phyloP scores from a whole-genome alignment of 2,329 filamentous ascomycete genomes.

The Trichoderma citrinoviride region DNA sequence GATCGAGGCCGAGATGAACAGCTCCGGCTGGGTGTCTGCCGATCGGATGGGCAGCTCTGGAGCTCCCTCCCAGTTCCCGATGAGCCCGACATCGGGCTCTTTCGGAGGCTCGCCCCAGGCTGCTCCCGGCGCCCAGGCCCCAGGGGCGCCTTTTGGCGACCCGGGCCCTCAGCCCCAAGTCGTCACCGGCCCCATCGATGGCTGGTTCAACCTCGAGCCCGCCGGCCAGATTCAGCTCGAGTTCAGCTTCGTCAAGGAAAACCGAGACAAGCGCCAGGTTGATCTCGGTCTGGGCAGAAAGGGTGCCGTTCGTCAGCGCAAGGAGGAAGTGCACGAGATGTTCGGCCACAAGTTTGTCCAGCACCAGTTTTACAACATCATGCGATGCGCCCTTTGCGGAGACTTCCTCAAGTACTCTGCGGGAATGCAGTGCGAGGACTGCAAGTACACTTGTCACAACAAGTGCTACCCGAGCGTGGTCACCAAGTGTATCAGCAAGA shows the following conservation, averaged over 20 bases:
- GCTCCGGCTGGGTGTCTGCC: conserved; percentile 93
- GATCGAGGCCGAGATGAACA: conserved; percentile 93
- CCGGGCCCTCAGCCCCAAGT: conserved; percentile 48
- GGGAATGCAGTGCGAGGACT: conserved; percentile 98
- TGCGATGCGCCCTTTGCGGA: conserved; percentile 96
- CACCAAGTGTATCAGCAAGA: conserved; percentile 99
- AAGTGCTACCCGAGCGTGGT: conserved; percentile 97
- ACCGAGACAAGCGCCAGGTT: conserved; percentile 75
- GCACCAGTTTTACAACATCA: conserved; percentile 99
- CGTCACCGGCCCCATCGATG: conserved; percentile 68
- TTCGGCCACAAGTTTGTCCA: conserved; percentile 99
- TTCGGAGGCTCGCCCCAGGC: conserved; percentile 47
- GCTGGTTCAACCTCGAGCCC: conserved; percentile 96
- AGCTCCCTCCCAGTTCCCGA: conserved; percentile 54
- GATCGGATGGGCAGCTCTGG: conserved; percentile 76
- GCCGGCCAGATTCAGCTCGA: conserved; percentile 88
- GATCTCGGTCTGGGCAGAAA: conserved; percentile 91
- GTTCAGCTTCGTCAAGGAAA: conserved; percentile 89
- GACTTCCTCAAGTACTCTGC: conserved; percentile 98
- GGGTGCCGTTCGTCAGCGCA: conserved; percentile 93
- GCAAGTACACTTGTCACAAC: conserved; percentile 98
- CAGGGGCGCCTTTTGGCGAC: conserved; percentile 32
- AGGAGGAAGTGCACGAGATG: conserved; percentile 97
- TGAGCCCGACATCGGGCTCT: conserved; percentile 47
- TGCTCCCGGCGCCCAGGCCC: conserved; percentile 38